A percentile compares a stretch with the other conserved stretches of the same genome.
Evolutionary conservation across 768 basidiomycete genomes (phyloP).

Genomic region (Fibroporia radiculosa): DNA sequence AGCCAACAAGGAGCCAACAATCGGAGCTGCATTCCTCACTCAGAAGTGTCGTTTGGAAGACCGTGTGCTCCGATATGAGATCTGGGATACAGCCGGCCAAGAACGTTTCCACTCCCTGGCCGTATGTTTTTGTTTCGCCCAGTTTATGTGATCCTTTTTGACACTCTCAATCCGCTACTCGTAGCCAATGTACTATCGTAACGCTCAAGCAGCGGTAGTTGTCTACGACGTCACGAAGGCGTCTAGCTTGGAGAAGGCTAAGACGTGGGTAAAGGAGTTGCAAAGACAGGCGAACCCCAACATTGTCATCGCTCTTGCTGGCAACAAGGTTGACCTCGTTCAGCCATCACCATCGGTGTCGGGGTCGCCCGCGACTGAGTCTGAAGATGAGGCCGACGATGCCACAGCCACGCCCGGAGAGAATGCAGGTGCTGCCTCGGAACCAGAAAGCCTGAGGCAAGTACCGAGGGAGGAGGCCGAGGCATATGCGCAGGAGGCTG

Average conservation of each 20-base stretch:
- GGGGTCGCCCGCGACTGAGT: conserved; percentile 48
- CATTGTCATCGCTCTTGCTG: conserved; percentile 96
- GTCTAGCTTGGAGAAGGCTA: conserved; percentile 93
- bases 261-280: conserved; percentile 99
- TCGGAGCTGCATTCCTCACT: conserved; percentile 92
- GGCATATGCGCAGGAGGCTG: conserved; percentile 93
- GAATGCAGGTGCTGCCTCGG: conserved; percentile 36
- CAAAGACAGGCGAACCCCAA: conserved; percentile 99
- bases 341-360: conserved; percentile 52
- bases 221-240: conserved; percentile 98
- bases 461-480: conserved; percentile 93
- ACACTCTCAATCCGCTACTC: conserved; percentile 3
- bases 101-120: conserved; percentile 98
- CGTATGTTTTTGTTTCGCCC: conserved; percentile 37
- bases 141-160: background rate
- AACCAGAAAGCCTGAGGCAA: conserved; percentile 74
- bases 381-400: conserved; percentile 87
- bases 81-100: conserved; percentile 95
- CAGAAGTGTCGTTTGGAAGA: conserved; percentile 96
- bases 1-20: conserved; percentile 97
- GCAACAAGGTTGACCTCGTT: conserved; percentile 94
- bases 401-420: conserved; percentile 86
- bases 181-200: conserved; percentile 98
- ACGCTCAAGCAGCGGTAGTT: conserved; percentile 95
- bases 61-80: conserved; percentile 88